phyloP scores from a whole-genome alignment of 495 filamentous ascomycete species.

The Xylaria scruposa region DNA sequence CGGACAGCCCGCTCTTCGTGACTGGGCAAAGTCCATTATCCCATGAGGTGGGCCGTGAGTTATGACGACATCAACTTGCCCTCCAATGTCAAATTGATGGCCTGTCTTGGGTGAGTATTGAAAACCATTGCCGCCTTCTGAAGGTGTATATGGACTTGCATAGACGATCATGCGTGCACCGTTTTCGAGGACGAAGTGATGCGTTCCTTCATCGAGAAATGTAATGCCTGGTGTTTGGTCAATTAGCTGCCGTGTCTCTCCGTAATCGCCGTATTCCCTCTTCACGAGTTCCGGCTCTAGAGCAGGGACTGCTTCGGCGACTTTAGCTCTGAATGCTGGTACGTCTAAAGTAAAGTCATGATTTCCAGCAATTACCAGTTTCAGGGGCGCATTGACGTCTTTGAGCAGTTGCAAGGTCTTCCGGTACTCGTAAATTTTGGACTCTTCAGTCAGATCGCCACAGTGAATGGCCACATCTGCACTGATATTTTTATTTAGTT shows the following conservation, averaged over 20 bases:
- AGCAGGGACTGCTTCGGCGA: slow-evolving; percentile 23
- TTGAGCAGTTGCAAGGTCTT: slow-evolving; percentile 60
- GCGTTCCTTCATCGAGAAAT: slow-evolving; percentile 71
- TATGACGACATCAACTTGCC: slow-evolving; percentile 67
- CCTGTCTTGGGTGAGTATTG: slow-evolving; percentile 61
- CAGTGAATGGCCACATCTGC: slow-evolving; percentile 75
- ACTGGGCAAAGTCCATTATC: slow-evolving; percentile 58
- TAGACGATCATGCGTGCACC: slow-evolving; percentile 70
- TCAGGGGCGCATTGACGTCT: slow-evolving; percentile 67
- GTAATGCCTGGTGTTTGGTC: slow-evolving; percentile 60
- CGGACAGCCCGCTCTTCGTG: slow-evolving; percentile 61
- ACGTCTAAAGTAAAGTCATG: slow-evolving; percentile 77
- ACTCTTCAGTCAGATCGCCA: slow-evolving; percentile 74
- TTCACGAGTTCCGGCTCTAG: slow-evolving; percentile 32
- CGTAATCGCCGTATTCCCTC: slow-evolving; percentile 34
- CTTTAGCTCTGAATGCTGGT: slow-evolving; percentile 38
- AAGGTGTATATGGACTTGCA: slow-evolving; percentile 72
- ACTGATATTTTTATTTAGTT: slow-evolving; percentile 18
- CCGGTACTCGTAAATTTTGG: slow-evolving; percentile 62
- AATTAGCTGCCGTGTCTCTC: slow-evolving; percentile 36
- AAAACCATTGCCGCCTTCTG: slow-evolving; percentile 65
- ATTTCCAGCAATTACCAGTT: slow-evolving; percentile 82
- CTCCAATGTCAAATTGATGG: slow-evolving; percentile 55
- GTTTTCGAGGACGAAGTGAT: slow-evolving; percentile 61
- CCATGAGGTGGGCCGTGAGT: slow-evolving; percentile 76